Evolutionary conservation across 306 rosid genomes (phyloP), one percentile per base, ranked within the genome.

Genomic region (Ammopiptanthus mongolicus): DNA sequence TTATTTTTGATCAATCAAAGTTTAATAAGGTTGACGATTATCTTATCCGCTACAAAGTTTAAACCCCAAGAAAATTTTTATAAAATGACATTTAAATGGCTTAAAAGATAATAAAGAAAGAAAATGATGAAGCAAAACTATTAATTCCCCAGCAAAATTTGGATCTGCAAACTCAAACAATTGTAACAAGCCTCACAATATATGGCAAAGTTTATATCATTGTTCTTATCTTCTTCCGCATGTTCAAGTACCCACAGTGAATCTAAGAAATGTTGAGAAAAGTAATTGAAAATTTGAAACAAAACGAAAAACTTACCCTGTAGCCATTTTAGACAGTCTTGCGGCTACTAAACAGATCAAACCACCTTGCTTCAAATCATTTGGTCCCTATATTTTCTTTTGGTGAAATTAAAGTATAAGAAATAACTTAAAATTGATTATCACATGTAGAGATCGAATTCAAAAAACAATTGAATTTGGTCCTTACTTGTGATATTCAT

Each of bases 301-400:
- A 67, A 63, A 48, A 56, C 52, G 47, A 56, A 77, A 41, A 90
- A 81, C 98, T 85, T 87, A 96, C 99, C 84, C 86, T 25, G 71
- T 59, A 57, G 80, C 85, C 80, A 73, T 28, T 87, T 80, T 48
- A 79, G 61, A 65, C 68, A 74, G 31, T 84, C 91, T 62, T 75
- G 88, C 8, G 81, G 82, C n/a, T n/a, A n/a, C n/a, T n/a, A n/a
- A n/a, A n/a, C n/a, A n/a, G n/a, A n/a, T n/a, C n/a, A n/a, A n/a
- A n/a, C n/a, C n/a, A n/a, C n/a, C n/a, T n/a, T n/a, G n/a, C n/a
- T n/a, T n/a, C n/a, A n/a, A n/a, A n/a, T n/a, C n/a, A n/a, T n/a
- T n/a, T n/a, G n/a, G n/a, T n/a, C n/a, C n/a, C n/a, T n/a, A n/a
- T n/a, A n/a, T n/a, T n/a, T n/a, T n/a, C n/a, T n/a, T n/a, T n/a